phyloP scores from a whole-genome alignment of 306 rosid genomes.

The Boehmeria nivea region DNA sequence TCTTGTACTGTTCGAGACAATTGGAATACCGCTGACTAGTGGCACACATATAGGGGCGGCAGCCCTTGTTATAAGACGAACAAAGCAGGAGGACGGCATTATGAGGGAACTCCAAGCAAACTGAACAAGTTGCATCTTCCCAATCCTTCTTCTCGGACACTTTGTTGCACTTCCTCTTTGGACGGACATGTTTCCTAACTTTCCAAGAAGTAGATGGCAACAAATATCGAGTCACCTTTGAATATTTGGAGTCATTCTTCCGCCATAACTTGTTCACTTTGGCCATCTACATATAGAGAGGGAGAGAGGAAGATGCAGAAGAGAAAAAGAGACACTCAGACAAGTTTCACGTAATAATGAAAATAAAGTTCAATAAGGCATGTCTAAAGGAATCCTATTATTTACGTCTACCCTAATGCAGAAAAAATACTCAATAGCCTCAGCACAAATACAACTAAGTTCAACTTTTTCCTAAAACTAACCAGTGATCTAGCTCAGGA shows the following conservation, averaged over 20 bases:
- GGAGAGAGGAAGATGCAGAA: neutral
- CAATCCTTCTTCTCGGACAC: slow-evolving; percentile 67
- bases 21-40: slow-evolving; percentile 85
- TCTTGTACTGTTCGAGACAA: slow-evolving; percentile 93
- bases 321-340: slow-evolving; percentile 12
- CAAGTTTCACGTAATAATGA: neutral
- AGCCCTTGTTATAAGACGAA: slow-evolving; percentile 92
- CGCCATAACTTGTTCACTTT: slow-evolving; percentile 31
- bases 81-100: slow-evolving; percentile 96
- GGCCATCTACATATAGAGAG: slow-evolving; percentile 35
- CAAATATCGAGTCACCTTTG: slow-evolving; percentile 19
- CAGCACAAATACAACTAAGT: too few relatives aligned
- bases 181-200: slow-evolving; percentile 34
- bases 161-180: slow-evolving; percentile 43
- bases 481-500: too few relatives aligned
- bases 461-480: too few relatives aligned
- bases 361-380: neutral
- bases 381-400: too few relatives aligned
- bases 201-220: slow-evolving; percentile 37
- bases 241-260: slow-evolving; percentile 12
- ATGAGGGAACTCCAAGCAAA: slow-evolving; percentile 97
- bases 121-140: slow-evolving; percentile 81
- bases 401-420: too few relatives aligned
- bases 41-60: slow-evolving; percentile 97
- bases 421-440: too few relatives aligned